These are phyloP conservation scores for Graphium sp. DNA, from an alignment of 2,329 filamentous ascomycete genomes.

Conservation along the genomic window DNA sequence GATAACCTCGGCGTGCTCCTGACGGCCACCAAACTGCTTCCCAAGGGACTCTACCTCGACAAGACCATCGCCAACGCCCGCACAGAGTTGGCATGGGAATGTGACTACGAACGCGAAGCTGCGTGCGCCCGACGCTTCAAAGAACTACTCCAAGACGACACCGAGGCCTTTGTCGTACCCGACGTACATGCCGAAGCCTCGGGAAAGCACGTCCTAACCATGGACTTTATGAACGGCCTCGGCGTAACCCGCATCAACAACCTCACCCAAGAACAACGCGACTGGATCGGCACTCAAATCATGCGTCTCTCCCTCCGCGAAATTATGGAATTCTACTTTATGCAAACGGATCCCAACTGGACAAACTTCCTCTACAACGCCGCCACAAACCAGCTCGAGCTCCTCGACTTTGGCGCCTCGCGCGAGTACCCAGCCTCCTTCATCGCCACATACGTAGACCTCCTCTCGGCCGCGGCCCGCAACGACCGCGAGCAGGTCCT, in stretches of 20 bases:
- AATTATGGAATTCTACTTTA: conserved; percentile 87
- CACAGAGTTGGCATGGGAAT: conserved; percentile 88
- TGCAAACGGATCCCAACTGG: conserved; percentile 99
- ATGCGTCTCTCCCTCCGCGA: conserved; percentile 83
- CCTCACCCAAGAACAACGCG: conserved; percentile 67
- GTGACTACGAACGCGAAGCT: conserved; percentile 84
- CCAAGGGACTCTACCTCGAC: conserved; percentile 83
- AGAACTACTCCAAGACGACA: conserved; percentile 58
- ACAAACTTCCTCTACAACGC: conserved; percentile 94
- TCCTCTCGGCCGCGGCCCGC: conserved; percentile 65
- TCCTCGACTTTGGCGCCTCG: conserved; percentile 90
- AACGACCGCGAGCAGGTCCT: conserved; percentile 48
- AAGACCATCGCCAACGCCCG: conserved; percentile 95
- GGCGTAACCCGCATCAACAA: conserved; percentile 67
- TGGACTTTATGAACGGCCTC: conserved; percentile 76
- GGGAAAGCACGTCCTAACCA: conserved; percentile 76
- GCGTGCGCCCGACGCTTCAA: conserved; percentile 63
- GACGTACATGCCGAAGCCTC: conserved; percentile 63
- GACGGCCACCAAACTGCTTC: conserved; percentile 76
- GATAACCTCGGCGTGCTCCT: conserved; percentile 86
- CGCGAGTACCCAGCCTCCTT: conserved; percentile 72
- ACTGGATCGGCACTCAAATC: conserved; percentile 94
- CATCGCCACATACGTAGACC: conserved; percentile 59
- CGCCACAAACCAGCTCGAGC: conserved; percentile 54
- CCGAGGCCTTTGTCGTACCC: conserved; percentile 63